Percentiles rank a stretch among this genome's conserved stretches.
Conservation (phyloP, 2,329 filamentous ascomycete species). For the Myriosclerotinia curreyana region DNA sequence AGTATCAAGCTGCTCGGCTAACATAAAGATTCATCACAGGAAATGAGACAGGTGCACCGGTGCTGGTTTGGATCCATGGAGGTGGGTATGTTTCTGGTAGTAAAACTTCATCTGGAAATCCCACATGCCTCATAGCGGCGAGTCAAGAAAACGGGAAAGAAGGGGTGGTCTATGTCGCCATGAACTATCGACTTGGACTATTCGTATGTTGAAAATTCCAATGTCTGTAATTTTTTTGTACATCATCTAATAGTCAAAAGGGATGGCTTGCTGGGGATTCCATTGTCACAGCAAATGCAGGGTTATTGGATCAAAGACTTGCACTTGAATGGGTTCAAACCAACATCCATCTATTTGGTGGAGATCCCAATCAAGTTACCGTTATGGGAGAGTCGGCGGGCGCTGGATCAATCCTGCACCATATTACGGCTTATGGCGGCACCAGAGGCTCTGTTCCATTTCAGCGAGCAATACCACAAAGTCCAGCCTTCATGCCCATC, state of each 20-base stretch:
- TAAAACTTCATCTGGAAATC: conserved; percentile 41
- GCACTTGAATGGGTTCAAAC: conserved; percentile 56
- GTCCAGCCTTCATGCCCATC: conserved; percentile 28
- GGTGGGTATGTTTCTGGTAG: conserved; percentile 44
- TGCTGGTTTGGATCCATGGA: conserved; percentile 33
- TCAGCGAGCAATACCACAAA: conserved; percentile 41
- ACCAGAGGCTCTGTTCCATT: conserved; percentile 41
- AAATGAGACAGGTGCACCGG: neutral
- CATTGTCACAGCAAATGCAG: conserved; percentile 48
- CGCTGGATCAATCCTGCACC: conserved; percentile 52
- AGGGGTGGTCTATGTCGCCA: conserved; percentile 38
- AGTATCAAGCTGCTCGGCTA: neutral
- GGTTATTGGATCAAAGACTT: conserved; percentile 52
- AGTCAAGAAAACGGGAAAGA: conserved; percentile 35
- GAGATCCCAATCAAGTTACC: conserved; percentile 49
- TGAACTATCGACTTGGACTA: conserved; percentile 39
- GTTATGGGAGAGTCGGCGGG: conserved; percentile 52
- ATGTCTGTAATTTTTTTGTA: neutral
- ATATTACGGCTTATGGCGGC: conserved; percentile 52
- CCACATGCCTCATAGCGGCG: conserved; percentile 41
- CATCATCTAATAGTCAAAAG: neutral
- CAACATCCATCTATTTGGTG: conserved; percentile 54
- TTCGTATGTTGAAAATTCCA: conserved; percentile 28
- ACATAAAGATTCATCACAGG: neutral
- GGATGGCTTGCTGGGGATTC: conserved; percentile 6